A percentile compares a stretch with the other conserved stretches of the same genome.
Conservation (phyloP, 495 filamentous ascomycete genomes). For the Penicillium fimorum region DNA sequence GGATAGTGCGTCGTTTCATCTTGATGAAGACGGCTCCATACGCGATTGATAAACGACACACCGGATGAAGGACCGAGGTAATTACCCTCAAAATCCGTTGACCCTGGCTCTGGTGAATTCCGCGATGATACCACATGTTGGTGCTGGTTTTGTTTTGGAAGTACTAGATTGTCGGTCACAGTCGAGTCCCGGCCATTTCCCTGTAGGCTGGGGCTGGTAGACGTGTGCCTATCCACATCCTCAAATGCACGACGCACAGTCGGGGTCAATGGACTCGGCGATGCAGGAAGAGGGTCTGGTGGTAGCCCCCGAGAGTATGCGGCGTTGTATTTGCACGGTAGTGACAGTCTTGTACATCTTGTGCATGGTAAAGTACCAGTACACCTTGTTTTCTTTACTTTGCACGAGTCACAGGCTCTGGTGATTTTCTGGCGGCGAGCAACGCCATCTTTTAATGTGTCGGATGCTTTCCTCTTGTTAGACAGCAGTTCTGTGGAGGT, state of each 20-base stretch:
- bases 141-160: neutral
- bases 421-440: constrained; percentile 43
- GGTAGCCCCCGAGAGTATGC: constrained; percentile 46
- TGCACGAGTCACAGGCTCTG: constrained; percentile 49
- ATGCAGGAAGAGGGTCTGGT: constrained; percentile 39
- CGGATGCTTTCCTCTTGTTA: constrained; percentile 36
- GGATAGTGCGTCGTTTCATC: constrained; percentile 39
- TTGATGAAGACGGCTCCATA: constrained; percentile 45
- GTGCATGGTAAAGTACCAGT: constrained; percentile 47
- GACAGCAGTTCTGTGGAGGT: constrained; percentile 1
- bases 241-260: constrained; percentile 7
- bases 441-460: constrained; percentile 19
- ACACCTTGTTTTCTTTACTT: constrained; percentile 47
- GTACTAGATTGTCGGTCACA: constrained; percentile 9
- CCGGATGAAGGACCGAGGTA: constrained; percentile 48
- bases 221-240: constrained; percentile 1
- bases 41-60: constrained; percentile 47
- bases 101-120: constrained; percentile 45
- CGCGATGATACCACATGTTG: constrained; percentile 26
- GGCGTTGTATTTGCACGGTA: constrained; percentile 45
- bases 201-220: constrained; percentile 14
- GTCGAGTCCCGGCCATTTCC: constrained; percentile 11
- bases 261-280: constrained; percentile 11
- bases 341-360: constrained; percentile 39
- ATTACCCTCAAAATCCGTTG: constrained; percentile 48